Evolutionary conservation across 768 basidiomycete species (phyloP).

Genomic region (Lentinula sp.): DNA sequence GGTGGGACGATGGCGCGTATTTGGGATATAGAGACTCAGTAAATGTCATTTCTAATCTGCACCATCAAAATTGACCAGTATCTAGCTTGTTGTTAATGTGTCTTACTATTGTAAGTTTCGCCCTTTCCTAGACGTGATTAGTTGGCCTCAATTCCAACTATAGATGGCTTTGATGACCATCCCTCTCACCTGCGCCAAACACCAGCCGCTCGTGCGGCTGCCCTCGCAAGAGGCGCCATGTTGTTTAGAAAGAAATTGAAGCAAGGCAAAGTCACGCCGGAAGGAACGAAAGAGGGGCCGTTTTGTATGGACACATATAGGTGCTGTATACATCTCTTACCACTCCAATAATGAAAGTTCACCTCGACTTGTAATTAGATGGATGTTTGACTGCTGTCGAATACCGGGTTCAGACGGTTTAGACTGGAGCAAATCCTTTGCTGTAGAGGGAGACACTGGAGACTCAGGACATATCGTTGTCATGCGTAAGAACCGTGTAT

Average conservation of each 20-base stretch:
- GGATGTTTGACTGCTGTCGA: constrained; percentile 92
- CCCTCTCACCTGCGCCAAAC: constrained; percentile 55
- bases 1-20: constrained; percentile 90
- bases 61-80: neutral
- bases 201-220: constrained; percentile 63
- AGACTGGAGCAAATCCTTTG: constrained; percentile 74
- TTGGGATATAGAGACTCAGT: constrained; percentile 84
- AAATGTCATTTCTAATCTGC: constrained; percentile 15
- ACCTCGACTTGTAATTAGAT: constrained; percentile 33
- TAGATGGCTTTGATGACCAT: constrained; percentile 74
- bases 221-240: constrained; percentile 63
- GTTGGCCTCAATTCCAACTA: neutral
- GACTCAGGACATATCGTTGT: constrained; percentile 78
- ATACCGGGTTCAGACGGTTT: constrained; percentile 66
- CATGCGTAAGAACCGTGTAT: constrained; percentile 78
- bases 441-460: constrained; percentile 47
- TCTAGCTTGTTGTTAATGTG: constrained; percentile 76
- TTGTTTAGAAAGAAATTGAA: constrained; percentile 68
- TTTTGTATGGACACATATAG: constrained; percentile 87
- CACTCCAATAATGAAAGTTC: neutral
- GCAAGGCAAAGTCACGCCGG: constrained; percentile 58
- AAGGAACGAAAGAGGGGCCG: constrained; percentile 60
- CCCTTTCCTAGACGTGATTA: neutral
- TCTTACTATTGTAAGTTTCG: constrained; percentile 80
- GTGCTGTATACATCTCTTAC: constrained; percentile 23